A percentile compares a stretch with the other conserved stretches of the same genome.
Conservation (phyloP, 345 rosid species). For the Murraya koenigii region DNA sequence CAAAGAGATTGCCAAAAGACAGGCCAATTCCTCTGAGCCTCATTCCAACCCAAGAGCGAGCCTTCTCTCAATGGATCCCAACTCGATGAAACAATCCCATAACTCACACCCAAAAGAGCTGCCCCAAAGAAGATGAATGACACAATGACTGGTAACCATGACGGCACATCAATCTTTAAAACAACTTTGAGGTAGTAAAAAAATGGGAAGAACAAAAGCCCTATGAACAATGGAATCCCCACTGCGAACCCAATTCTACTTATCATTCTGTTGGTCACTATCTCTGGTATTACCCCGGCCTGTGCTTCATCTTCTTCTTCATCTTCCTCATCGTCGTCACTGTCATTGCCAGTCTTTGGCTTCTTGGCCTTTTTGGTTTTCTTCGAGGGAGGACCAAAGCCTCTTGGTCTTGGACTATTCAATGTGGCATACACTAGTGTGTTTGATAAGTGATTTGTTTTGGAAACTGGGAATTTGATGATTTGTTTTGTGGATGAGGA, state of each 20-base stretch:
- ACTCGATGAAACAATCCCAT: slow-evolving; percentile 89
- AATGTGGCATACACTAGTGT: slow-evolving; percentile 39
- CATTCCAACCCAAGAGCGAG: slow-evolving; percentile 87
- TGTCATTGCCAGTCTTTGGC: slow-evolving; percentile 21
- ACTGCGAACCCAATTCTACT: slow-evolving; percentile 77
- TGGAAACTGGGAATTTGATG: slow-evolving; percentile 23
- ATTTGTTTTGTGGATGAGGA: slow-evolving; percentile 9
- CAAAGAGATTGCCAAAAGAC: slow-evolving; percentile 91
- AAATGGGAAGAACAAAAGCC: slow-evolving; percentile 80
- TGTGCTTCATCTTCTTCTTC: slow-evolving; percentile 35
- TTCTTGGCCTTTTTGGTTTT: slow-evolving; percentile 49
- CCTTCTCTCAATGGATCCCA: slow-evolving; percentile 98
- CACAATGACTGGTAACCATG: slow-evolving; percentile 82
- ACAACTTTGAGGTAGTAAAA: slow-evolving; percentile 86
- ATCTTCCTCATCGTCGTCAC: slow-evolving; percentile 26
- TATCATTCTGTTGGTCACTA: slow-evolving; percentile 93
- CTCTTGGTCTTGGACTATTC: slow-evolving; percentile 76
- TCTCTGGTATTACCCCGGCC: slow-evolving; percentile 73
- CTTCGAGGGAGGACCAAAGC: slow-evolving; percentile 70
- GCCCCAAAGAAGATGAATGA: slow-evolving; percentile 86
- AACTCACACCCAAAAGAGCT: slow-evolving; percentile 79
- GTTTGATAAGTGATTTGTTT: slow-evolving; percentile 12
- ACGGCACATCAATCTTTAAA: slow-evolving; percentile 74
- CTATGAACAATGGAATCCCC: slow-evolving; percentile 69
- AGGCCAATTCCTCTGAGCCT: slow-evolving; percentile 94